A percentile compares a stretch with the other conserved stretches of the same genome.
These are phyloP conservation scores for Marvania coccoides DNA, from an alignment of 139 green algal genomes.

Conservation along the genomic window DNA sequence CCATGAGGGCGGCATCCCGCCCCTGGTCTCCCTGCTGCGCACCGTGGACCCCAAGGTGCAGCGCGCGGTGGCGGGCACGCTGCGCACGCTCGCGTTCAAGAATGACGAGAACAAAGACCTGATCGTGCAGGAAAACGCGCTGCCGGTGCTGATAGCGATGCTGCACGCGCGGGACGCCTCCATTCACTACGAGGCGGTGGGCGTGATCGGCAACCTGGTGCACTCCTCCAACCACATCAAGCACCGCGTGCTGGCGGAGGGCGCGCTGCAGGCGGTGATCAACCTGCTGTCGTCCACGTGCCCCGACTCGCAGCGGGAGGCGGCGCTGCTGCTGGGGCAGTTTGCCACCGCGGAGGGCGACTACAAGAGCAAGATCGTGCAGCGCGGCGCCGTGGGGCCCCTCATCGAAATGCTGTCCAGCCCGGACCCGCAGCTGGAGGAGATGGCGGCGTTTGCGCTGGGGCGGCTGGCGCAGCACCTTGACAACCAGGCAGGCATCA, in stretches of 20 bases:
- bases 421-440: constrained; percentile 67
- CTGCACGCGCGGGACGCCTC: constrained; percentile 79
- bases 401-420: constrained; percentile 87
- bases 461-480: constrained; percentile 86
- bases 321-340: constrained; percentile 93
- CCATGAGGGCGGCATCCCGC: constrained; percentile 82
- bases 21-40: constrained; percentile 80
- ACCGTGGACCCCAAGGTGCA: constrained; percentile 83
- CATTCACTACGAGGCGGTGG: constrained; percentile 97
- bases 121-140: constrained; percentile 86
- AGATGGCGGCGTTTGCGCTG: constrained; percentile 98
- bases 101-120: constrained; percentile 97
- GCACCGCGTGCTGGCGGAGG: constrained; percentile 64
- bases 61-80: constrained; percentile 69
- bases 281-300: constrained; percentile 73
- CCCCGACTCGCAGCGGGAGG: constrained; percentile 88
- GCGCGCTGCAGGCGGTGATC: constrained; percentile 97
- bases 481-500: constrained; percentile 90
- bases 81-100: constrained; percentile 97
- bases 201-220: constrained; percentile 97
- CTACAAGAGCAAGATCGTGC: constrained; percentile 82
- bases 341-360: constrained; percentile 87
- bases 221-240: constrained; percentile 82
- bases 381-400: constrained; percentile 88
- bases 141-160: constrained; percentile 94